phyloP scores from a whole-genome alignment of 2,329 filamentous ascomycete species.

The Colletotrichum trifolii region DNA sequence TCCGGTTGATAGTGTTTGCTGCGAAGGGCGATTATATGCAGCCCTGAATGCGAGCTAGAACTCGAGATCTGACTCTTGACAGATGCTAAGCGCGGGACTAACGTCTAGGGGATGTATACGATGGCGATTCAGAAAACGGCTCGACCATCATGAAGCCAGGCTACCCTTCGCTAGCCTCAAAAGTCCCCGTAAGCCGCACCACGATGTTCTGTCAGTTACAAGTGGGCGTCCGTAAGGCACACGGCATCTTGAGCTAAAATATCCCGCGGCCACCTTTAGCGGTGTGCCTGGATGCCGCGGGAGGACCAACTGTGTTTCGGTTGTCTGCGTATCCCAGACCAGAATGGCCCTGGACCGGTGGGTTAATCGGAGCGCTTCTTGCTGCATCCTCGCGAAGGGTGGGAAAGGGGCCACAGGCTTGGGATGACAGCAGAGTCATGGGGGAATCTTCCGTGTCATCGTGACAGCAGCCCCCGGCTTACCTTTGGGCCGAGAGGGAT shows the following conservation, averaged over 20 bases:
- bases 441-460: slow-evolving; percentile 16
- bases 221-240: slow-evolving; percentile 4
- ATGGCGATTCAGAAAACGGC: not conserved
- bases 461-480: slow-evolving; percentile 17
- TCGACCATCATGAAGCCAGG: not conserved
- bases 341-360: slow-evolving; percentile 21
- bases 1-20: not conserved
- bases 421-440: slow-evolving; percentile 33
- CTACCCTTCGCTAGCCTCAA: slow-evolving; percentile 1
- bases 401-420: not conserved
- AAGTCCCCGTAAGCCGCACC: slow-evolving; percentile 6
- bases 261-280: slow-evolving; percentile 3
- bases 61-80: not conserved
- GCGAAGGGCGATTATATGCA: not conserved
- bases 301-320: not conserved
- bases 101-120: no score
- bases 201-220: not conserved
- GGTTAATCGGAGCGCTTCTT: not conserved
- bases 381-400: not conserved
- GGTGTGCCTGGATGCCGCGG: slow-evolving; percentile 9
- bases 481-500: not conserved
- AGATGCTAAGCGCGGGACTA: slow-evolving; percentile 10
- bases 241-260: not conserved
- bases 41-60: not conserved
- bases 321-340: not conserved